These are phyloP conservation scores for Scedosporium dehoogii DNA, from an alignment of 2,329 filamentous ascomycete genomes.

Conservation along the genomic window DNA sequence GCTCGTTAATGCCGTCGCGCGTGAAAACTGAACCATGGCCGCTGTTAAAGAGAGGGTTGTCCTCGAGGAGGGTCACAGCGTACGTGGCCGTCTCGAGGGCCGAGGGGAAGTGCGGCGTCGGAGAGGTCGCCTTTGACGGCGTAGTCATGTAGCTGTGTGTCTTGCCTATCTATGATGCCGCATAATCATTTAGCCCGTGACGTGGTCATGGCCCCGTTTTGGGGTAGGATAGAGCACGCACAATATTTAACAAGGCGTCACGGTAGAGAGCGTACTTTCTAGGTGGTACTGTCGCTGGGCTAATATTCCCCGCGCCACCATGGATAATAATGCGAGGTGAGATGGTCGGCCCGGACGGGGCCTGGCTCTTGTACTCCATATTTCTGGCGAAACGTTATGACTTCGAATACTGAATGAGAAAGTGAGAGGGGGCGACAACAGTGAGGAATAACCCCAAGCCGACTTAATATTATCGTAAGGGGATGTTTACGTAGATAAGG, in stretches of 20 bases:
- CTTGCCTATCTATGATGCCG: constrained; percentile 27
- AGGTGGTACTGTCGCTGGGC: constrained; percentile 46
- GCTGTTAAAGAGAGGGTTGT: constrained; percentile 76
- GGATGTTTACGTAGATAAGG: no score
- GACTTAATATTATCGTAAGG: no score
- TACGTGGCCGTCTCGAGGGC: constrained; percentile 67
- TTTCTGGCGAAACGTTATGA: no score
- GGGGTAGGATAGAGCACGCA: constrained; percentile 18
- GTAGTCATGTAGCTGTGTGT: constrained; percentile 37
- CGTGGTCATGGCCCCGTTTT: background rate
- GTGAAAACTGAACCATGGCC: constrained; percentile 82
- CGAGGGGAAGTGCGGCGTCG: constrained; percentile 25
- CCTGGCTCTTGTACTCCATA: constrained; percentile 1
- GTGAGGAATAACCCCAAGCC: no score
- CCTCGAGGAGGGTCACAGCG: constrained; percentile 67
- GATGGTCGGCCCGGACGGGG: background rate
- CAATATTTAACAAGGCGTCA: constrained; percentile 50
- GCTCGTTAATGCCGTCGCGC: constrained; percentile 69
- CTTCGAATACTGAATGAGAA: no score
- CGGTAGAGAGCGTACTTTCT: constrained; percentile 50
- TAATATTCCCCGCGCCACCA: constrained; percentile 63
- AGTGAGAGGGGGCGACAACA: no score
- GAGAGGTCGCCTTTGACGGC: constrained; percentile 10
- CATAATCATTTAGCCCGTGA: background rate
- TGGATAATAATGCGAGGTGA: constrained; percentile 57